Evolutionary conservation across 2,329 filamentous ascomycete genomes (phyloP), one percentile per base, ranked within the genome.

Genomic region (Verticillium longisporum): DNA sequence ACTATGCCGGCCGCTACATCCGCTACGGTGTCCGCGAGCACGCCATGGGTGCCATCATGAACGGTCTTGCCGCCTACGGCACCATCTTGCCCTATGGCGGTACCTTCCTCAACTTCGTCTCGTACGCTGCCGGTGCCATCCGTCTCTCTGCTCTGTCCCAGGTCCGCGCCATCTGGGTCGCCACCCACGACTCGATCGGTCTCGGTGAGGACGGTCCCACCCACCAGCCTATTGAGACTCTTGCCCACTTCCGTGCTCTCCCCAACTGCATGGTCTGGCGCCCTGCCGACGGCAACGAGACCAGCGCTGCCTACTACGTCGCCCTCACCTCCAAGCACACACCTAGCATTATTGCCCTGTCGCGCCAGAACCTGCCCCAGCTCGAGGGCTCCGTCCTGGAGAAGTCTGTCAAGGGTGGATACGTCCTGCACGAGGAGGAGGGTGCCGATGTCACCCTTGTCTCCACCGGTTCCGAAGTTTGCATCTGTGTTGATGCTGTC

Each of bases 241-340:
- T 98, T 66, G 90, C 93, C 63, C 95, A 98, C 82, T 98, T 98
- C 92, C 94, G 95, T 77, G 95, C 95, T 67, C 87, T 98, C 70
- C 95, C 95, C 74, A 99, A 99, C 89, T 91, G 90, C 84, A 97
- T 98, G 91, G 94, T 98, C 72, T 98, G 95, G 95, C 93, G 95
- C 74, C 95, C 95, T 69, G 94, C 95, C 71, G 95, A 98, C 73
- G 94, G 94, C 73, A 98, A 98, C 83, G 95, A 99, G 90, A 95
- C 90, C 71, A 96, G 91, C 74, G 94, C 92, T 72, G 94, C 95
- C 69, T 99, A 98, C 87, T 98, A 98, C 82, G 84, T 96, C 72
- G 91, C 93, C 57, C 82, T 99, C 69, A 97, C 91, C 68, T 89
- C 91, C 71, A 91, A 92, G 81, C 83, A 88, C 78, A 97, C 94